These are phyloP conservation scores for Apostasia ramifera DNA, from an alignment of 106 monocot genomes.

Conservation along the genomic window DNA sequence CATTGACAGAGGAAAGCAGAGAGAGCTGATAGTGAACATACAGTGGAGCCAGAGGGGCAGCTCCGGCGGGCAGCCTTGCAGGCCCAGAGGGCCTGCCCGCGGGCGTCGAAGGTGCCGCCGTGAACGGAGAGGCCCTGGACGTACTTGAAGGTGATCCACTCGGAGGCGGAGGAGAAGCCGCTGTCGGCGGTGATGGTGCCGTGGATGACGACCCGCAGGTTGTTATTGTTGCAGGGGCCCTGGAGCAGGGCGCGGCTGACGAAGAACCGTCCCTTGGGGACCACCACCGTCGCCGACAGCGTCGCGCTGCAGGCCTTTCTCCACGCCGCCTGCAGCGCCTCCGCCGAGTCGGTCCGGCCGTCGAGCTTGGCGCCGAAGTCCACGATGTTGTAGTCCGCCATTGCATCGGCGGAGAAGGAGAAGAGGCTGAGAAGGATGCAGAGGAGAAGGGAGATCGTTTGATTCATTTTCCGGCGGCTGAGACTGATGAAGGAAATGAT, in stretches of 20 bases:
- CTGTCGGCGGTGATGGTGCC: conserved; percentile 31
- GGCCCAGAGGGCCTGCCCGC: conserved; percentile 20
- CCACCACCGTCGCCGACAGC: conserved; percentile 11
- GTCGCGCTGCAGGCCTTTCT: conserved; percentile 17
- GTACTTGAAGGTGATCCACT: conserved; percentile 26
- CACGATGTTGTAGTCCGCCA: conserved; percentile 17
- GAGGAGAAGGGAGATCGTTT: background rate
- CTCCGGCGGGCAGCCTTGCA: conserved; percentile 11
- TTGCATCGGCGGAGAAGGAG: background rate
- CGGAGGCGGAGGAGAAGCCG: background rate
- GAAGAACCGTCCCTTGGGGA: conserved; percentile 32
- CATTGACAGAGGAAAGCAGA: background rate
- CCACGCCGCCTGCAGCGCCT: conserved; percentile 33
- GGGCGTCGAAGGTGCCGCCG: conserved; percentile 23
- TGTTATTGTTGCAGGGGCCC: conserved; percentile 36
- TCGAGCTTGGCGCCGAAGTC: conserved; percentile 30
- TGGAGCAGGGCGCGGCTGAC: conserved; percentile 22
- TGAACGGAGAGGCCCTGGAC: conserved; percentile 19
- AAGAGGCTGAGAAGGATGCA: conserved; percentile 4
- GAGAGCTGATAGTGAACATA: background rate
- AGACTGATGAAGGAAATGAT: no score
- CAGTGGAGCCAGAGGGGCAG: conserved; percentile 22
- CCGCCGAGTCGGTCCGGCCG: conserved; percentile 23
- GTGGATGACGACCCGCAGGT: conserved; percentile 9
- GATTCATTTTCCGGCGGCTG: no score